Base-by-base conservation (phyloP, 2,329 filamentous ascomycete species). In the Capronia americana region DNA sequence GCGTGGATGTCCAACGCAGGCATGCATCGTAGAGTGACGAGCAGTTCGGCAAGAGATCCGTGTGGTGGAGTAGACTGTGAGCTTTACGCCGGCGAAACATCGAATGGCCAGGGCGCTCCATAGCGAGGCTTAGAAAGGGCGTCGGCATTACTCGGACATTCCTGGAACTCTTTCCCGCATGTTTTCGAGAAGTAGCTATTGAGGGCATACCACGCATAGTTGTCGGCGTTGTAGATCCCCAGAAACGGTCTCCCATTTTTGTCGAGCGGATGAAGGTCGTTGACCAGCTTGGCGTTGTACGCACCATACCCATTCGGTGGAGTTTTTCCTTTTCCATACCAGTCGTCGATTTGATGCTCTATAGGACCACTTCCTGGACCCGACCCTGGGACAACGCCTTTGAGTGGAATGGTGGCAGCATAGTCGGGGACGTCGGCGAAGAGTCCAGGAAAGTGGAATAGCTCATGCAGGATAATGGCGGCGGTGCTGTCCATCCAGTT, bases 291-390 rank as follows among this genome's bases (percentile, higher is more conserved):
- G 5, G 57, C 17, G 38, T 53, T 53, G 32, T 60, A 60, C 1
- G 57, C 17, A 7, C 57, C 57, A 53, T 60, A 60, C 7, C 57
- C 57, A 60, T 60, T n/a, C n/a, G 17, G 17, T 11, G 57, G 57
- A 48, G n/a, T n/a, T n/a, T n/a, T n/a, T n/a, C n/a, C n/a, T n/a
- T n/a, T 10, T 41, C 57, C 57, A 51, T 6, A 34, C 26, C 28
- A 60, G 46, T 60, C 57, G 12, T n/a, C n/a, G n/a, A 60, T 51
- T 14, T 32, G 12, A 50, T 60, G 44, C 10, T 12, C 20, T 32
- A 28, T 2, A 6, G 1, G 1, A 17, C 24, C 51, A n/a, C 51
- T 54, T 7, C 51, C 48, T 17, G 48, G 48, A 53, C 48, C 48
- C 11, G 48, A n/a, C n/a, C 48, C 48, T 20, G 1, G 3, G n/a